Evolutionary conservation across 495 filamentous ascomycete genomes (phyloP).

Genomic region (Talaromyces stipitatus): DNA sequence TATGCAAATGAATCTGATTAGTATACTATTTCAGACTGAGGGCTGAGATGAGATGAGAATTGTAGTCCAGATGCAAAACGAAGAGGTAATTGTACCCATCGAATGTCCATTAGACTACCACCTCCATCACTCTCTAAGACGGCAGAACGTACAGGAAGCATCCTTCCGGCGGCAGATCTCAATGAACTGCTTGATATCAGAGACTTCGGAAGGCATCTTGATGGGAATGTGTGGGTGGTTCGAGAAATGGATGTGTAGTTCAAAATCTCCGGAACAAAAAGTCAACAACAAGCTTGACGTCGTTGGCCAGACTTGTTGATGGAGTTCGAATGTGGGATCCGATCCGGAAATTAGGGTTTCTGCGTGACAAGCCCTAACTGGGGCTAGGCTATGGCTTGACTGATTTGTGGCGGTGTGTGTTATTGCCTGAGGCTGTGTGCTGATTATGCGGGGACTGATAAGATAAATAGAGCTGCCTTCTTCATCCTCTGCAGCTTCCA

Average conservation of each 20-base stretch:
- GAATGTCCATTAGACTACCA: background rate
- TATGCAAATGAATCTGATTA: constrained; percentile 28
- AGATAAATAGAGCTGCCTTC: background rate
- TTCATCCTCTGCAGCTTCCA: background rate
- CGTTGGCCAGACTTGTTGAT: constrained; percentile 16
- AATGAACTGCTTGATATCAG: constrained; percentile 99
- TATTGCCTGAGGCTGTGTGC: background rate
- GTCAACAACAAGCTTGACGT: constrained; percentile 4
- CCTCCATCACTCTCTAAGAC: background rate
- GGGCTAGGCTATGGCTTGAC: background rate
- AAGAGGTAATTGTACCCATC: background rate
- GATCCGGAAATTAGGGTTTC: constrained; percentile 24
- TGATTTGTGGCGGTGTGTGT: constrained; percentile 2
- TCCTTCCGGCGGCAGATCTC: constrained; percentile 99
- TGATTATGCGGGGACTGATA: background rate
- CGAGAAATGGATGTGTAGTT: constrained; percentile 1
- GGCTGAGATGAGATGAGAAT: background rate
- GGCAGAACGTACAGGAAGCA: constrained; percentile 72
- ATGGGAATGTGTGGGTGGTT: constrained; percentile 15
- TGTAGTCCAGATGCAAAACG: background rate
- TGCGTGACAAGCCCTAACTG: background rate
- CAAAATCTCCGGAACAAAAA: constrained; percentile 1
- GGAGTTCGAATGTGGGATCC: constrained; percentile 18
- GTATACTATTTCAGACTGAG: constrained; percentile 14
- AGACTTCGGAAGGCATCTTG: constrained; percentile 94